phyloP scores from a whole-genome alignment of 129 eudicot species.

The Flaveria brownii region DNA sequence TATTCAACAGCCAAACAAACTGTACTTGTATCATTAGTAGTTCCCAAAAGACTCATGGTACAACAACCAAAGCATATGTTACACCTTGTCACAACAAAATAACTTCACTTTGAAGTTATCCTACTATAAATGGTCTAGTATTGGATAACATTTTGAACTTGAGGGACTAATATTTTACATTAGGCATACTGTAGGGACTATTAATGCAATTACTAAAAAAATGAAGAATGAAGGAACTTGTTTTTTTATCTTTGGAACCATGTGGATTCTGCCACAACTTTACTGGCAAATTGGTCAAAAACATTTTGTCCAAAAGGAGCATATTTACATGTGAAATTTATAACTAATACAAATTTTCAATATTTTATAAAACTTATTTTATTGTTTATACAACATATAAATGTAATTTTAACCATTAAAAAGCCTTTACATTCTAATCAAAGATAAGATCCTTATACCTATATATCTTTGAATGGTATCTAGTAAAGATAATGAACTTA shows the following conservation, averaged over 20 bases:
- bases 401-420: neutral
- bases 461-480: too few relatives aligned
- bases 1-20: slow-evolving; percentile 95
- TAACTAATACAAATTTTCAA: neutral
- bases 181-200: neutral
- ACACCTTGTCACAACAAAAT: neutral
- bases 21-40: slow-evolving; percentile 53
- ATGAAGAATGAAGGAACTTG: neutral
- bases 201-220: neutral
- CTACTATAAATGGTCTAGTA: neutral
- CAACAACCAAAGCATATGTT: slow-evolving; percentile 14
- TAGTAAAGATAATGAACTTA: too few relatives aligned
- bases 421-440: neutral
- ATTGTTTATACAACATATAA: neutral
- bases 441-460: neutral
- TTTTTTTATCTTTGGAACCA: neutral
- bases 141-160: neutral
- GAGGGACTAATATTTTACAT: neutral
- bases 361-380: neutral
- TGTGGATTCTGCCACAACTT: slow-evolving; percentile 56
- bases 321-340: slow-evolving; percentile 41
- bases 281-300: slow-evolving; percentile 43
- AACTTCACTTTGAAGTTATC: neutral
- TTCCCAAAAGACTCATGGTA: neutral
- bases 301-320: slow-evolving; percentile 33